phyloP scores from a whole-genome alignment of 2,329 filamentous ascomycete genomes.

The Ophidiomyces ophidiicola region DNA sequence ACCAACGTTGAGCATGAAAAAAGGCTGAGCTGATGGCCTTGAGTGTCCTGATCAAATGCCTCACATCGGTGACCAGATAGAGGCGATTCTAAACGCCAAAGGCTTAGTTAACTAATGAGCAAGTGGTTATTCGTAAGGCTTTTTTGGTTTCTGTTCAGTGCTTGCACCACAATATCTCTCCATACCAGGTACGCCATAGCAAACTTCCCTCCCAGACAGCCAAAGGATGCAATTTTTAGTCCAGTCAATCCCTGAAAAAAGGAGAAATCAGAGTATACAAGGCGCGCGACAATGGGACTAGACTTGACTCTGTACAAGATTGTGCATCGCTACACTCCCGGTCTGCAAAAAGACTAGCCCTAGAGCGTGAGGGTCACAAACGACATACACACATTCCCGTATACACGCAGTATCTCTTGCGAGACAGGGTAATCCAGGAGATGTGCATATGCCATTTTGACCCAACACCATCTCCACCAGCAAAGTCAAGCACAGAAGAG shows the following conservation, averaged over 20 bases:
- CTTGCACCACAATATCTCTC: neutral
- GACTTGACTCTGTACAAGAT: slow-evolving; percentile 4
- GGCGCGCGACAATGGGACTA: slow-evolving; percentile 1
- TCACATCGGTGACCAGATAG: slow-evolving; percentile 1
- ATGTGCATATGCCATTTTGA: neutral
- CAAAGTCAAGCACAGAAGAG: neutral
- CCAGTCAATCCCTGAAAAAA: too few relatives aligned
- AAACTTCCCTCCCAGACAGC: neutral
- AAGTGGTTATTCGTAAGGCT: neutral
- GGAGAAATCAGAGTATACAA: neutral
- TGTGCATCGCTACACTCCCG: slow-evolving; percentile 4
- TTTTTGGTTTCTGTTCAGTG: slow-evolving; percentile 2
- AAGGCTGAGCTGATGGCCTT: too few relatives aligned
- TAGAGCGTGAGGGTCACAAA: slow-evolving; percentile 1
- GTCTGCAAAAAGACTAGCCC: neutral
- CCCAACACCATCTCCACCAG: neutral
- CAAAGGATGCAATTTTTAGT: neutral
- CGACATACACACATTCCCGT: neutral
- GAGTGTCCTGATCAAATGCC: neutral
- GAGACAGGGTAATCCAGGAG: slow-evolving; percentile 3
- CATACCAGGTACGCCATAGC: neutral
- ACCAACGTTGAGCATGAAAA: too few relatives aligned
- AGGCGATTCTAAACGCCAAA: neutral
- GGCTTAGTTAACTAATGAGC: neutral
- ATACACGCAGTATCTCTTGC: slow-evolving; percentile 6